These are phyloP conservation scores for Groenewaldozyma auringiensis DNA, from an alignment of 1,139 yeast genomes.

Conservation along the genomic window DNA sequence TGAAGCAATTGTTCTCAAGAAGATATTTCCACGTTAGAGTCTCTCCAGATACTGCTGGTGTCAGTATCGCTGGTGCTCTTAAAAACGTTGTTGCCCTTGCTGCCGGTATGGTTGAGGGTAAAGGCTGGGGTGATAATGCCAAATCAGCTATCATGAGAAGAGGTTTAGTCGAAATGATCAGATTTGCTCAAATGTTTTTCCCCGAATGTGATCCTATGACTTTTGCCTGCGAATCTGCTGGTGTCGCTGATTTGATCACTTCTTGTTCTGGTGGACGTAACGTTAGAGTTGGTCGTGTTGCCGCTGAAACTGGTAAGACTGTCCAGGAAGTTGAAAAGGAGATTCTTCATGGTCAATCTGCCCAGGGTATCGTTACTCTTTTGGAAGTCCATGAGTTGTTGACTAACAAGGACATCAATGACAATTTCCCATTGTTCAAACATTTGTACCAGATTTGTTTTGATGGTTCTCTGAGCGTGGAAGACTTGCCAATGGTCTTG, in stretches of 20 bases:
- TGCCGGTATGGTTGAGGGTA: constrained; percentile 92
- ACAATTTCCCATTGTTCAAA: constrained; percentile 80
- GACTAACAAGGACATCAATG: constrained; percentile 47
- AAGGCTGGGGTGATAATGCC: constrained; percentile 98
- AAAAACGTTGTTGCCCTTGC: constrained; percentile 90
- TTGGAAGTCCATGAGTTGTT: constrained; percentile 85
- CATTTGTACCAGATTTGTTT: constrained; percentile 78
- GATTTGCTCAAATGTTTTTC: constrained; percentile 69
- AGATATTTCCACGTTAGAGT: constrained; percentile 93
- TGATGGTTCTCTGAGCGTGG: constrained; percentile 45
- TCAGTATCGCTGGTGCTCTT: constrained; percentile 89
- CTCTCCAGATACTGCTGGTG: constrained; percentile 85
- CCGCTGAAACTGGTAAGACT: constrained; percentile 55
- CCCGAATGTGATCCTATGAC: constrained; percentile 67
- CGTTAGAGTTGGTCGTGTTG: constrained; percentile 68
- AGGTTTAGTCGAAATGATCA: constrained; percentile 80
- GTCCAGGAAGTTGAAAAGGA: constrained; percentile 77
- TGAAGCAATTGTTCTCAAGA: constrained; percentile 78
- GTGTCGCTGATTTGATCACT: constrained; percentile 94
- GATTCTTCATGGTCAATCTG: constrained; percentile 83
- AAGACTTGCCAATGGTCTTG: constrained; percentile 28
- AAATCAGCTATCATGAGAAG: constrained; percentile 94
- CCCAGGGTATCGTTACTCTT: constrained; percentile 87
- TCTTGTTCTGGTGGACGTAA: constrained; percentile 96
- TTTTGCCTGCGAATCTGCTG: constrained; percentile 86